Evolutionary conservation across 768 basidiomycete genomes (phyloP).

Genomic region (Mycena olivaceomarginata): DNA sequence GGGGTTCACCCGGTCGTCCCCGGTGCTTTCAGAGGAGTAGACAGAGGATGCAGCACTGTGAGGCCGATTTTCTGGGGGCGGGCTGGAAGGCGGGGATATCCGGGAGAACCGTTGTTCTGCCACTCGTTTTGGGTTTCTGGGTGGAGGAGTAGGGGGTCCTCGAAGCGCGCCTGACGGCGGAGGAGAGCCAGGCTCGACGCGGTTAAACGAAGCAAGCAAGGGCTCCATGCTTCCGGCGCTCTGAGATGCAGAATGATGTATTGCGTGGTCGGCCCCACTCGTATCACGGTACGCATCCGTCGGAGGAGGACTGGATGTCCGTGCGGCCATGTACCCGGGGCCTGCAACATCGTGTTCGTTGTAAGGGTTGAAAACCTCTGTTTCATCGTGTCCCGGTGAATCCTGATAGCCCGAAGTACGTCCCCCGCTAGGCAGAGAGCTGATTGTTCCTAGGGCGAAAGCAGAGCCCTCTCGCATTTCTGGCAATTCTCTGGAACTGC

Average conservation of each 20-base stretch:
- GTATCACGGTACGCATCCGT: constrained; percentile 55
- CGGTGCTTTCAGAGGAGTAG: constrained; percentile 57
- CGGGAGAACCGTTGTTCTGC: constrained; percentile 41
- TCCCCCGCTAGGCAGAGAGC: constrained; percentile 53
- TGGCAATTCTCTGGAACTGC: constrained; percentile 48
- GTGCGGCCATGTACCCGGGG: constrained; percentile 63
- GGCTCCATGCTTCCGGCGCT: constrained; percentile 79
- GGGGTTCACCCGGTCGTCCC: constrained; percentile 68
- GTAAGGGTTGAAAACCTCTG: constrained; percentile 70
- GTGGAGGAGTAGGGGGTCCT: constrained; percentile 54
- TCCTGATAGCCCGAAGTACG: constrained; percentile 62
- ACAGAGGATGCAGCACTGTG: constrained; percentile 54
- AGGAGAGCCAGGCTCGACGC: constrained; percentile 48
- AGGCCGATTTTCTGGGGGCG: constrained; percentile 42
- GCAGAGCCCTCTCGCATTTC: constrained; percentile 67
- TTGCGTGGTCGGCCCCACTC: constrained; percentile 52
- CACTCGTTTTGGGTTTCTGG: constrained; percentile 57
- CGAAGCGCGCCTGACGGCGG: constrained; percentile 41
- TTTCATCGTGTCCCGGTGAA: constrained; percentile 58
- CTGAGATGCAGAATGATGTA: constrained; percentile 66
- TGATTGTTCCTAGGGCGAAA: constrained; percentile 50
- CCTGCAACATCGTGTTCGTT: constrained; percentile 63
- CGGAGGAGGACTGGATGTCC: constrained; percentile 69
- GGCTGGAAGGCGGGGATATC: constrained; percentile 37
- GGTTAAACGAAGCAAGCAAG: constrained; percentile 68